A percentile compares a stretch with the other conserved stretches of the same genome.
phyloP scores from a whole-genome alignment of 179 eudicot genomes.

The Silene coronaria region DNA sequence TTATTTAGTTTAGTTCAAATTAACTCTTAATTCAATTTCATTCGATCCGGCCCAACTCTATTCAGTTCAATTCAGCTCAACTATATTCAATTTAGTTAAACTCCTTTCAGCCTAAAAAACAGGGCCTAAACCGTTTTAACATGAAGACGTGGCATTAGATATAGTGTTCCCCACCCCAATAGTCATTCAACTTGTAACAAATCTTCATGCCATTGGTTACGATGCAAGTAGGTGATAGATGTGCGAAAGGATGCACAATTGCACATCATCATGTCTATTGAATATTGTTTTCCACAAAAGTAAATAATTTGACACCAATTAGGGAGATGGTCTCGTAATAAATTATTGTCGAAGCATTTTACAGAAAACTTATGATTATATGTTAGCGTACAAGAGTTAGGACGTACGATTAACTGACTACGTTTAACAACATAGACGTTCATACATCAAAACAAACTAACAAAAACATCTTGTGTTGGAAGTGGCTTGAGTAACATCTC shows the following conservation, averaged over 20 bases:
- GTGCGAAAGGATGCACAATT: too few species aligned
- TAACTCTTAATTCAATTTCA: too few species aligned
- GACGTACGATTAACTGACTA: not conserved
- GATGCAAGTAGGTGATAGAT: too few species aligned
- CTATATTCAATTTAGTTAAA: too few species aligned
- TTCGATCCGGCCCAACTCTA: too few species aligned
- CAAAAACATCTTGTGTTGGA: conserved; percentile 13
- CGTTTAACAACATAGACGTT: not conserved
- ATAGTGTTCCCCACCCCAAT: not conserved
- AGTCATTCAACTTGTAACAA: not conserved
- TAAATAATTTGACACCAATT: too few species aligned
- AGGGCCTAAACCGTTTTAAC: not conserved
- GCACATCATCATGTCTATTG: too few species aligned
- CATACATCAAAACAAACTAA: not conserved
- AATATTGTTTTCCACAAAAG: too few species aligned
- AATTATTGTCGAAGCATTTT: not conserved
- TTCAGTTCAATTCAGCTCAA: too few species aligned
- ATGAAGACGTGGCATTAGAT: not conserved
- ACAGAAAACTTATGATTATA: not conserved
- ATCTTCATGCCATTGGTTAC: too few species aligned
- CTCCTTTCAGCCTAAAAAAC: too few species aligned
- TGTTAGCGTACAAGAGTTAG: not conserved
- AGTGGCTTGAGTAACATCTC: conserved; percentile 9
- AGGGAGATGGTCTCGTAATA: not conserved
- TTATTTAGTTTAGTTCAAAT: too few species aligned